Evolutionary conservation across 2,329 filamentous ascomycete species (phyloP).

Genomic region (Cercospora sesami): DNA sequence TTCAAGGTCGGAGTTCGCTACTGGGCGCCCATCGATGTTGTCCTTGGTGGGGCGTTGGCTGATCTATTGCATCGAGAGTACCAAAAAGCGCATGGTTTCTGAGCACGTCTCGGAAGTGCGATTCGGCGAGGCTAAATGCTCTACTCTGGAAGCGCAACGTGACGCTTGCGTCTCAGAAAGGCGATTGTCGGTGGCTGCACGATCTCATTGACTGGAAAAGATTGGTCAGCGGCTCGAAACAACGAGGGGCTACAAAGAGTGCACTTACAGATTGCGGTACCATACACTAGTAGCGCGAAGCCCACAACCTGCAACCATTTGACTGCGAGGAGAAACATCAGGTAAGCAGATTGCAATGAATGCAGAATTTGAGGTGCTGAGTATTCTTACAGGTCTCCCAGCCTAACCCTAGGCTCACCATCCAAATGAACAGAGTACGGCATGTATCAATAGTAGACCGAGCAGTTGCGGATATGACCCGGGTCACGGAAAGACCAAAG

Average conservation of each 20-base stretch:
- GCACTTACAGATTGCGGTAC: conserved; percentile 68
- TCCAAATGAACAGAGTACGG: conserved; percentile 96
- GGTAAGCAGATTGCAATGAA: not conserved
- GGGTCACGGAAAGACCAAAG: conserved; percentile 92
- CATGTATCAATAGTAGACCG: conserved; percentile 97
- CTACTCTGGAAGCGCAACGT: conserved; percentile 23
- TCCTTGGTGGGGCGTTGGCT: conserved; percentile 35
- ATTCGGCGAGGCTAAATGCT: not conserved
- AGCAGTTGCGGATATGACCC: conserved; percentile 84
- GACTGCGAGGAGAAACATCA: not conserved
- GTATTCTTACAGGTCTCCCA: conserved; percentile 88
- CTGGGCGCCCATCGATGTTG: conserved; percentile 35
- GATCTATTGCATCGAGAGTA: conserved; percentile 39
- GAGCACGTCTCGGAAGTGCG: not conserved
- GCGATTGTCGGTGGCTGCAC: conserved; percentile 66
- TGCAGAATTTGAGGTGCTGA: not conserved
- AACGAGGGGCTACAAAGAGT: not conserved
- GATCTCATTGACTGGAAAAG: conserved; percentile 74
- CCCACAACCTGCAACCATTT: conserved; percentile 83
- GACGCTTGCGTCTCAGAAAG: conserved; percentile 33
- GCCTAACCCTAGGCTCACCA: conserved; percentile 85
- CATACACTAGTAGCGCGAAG: conserved; percentile 88
- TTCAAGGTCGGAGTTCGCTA: conserved; percentile 30
- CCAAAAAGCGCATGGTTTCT: conserved; percentile 35
- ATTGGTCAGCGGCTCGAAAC: not conserved